These are phyloP conservation scores for Epicoccum nigrum DNA, from an alignment of 2,329 filamentous ascomycete genomes.

Conservation along the genomic window DNA sequence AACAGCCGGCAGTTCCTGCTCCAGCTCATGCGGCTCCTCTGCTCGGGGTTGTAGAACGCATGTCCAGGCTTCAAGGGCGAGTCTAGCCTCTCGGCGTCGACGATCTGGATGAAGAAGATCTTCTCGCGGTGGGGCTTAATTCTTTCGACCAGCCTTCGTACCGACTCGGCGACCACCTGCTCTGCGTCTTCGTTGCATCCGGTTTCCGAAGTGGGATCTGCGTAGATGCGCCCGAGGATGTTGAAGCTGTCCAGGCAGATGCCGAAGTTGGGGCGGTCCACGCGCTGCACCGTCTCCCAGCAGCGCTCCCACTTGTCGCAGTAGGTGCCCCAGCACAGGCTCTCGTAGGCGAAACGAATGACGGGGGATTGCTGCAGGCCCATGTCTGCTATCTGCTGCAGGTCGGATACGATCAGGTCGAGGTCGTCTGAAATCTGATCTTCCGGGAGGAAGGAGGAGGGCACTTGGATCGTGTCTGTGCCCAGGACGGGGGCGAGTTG, in stretches of 20 bases:
- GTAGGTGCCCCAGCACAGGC: conserved; percentile 73
- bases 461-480: conserved; percentile 77
- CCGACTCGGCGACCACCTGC: conserved; percentile 59
- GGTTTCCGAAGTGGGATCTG: conserved; percentile 64
- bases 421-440: conserved; percentile 60
- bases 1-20: conserved; percentile 75
- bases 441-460: conserved; percentile 69
- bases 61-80: conserved; percentile 64
- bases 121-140: conserved; percentile 63
- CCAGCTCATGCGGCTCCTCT: conserved; percentile 76
- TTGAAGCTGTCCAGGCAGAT: conserved; percentile 81
- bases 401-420: conserved; percentile 65
- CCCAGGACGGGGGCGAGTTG: conserved; percentile 65
- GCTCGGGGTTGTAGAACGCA: conserved; percentile 62
- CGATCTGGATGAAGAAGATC: conserved; percentile 78
- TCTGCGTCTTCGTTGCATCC: conserved; percentile 62
- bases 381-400: conserved; percentile 70
- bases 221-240: conserved; percentile 73
- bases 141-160: conserved; percentile 59
- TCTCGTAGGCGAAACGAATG: conserved; percentile 76
- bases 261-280: conserved; percentile 74
- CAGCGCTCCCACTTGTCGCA: conserved; percentile 73
- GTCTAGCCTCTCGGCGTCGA: conserved; percentile 70
- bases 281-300: conserved; percentile 70
- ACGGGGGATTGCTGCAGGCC: conserved; percentile 62